phyloP scores from a whole-genome alignment of 2,329 filamentous ascomycete genomes.

The Aspergillus neoniger region DNA sequence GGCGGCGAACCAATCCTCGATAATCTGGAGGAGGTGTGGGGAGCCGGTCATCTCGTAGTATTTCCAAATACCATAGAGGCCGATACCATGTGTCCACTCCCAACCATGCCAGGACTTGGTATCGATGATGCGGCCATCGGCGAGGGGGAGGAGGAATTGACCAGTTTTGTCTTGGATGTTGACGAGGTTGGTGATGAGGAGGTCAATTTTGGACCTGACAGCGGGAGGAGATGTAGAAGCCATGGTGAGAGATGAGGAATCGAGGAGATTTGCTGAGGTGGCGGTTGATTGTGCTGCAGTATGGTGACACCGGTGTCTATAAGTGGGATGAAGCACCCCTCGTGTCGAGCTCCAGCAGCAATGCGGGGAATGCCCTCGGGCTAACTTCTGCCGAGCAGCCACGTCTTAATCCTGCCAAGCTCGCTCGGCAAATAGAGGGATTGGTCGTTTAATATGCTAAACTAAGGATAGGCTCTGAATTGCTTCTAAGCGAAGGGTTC shows the following conservation, averaged over 20 bases:
- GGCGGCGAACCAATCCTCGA: constrained; percentile 71
- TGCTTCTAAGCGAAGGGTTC: background rate
- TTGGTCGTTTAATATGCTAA: background rate
- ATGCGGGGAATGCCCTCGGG: background rate
- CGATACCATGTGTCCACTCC: constrained; percentile 82
- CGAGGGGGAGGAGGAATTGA: constrained; percentile 69
- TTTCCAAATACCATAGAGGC: constrained; percentile 78
- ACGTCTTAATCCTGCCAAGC: background rate
- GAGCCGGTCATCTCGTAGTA: constrained; percentile 74
- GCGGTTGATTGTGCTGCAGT: constrained; percentile 11
- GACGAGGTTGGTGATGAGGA: constrained; percentile 72
- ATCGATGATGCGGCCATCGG: constrained; percentile 75
- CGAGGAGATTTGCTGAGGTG: constrained; percentile 8
- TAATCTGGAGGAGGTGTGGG: constrained; percentile 61
- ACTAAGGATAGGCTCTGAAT: background rate
- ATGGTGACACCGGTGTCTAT: background rate
- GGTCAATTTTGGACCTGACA: constrained; percentile 60
- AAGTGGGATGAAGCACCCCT: background rate
- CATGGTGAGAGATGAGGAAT: background rate
- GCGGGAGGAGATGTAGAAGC: constrained; percentile 29
- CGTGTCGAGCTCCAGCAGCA: background rate
- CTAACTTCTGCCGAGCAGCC: background rate
- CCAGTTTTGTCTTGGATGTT: constrained; percentile 76
- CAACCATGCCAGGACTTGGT: constrained; percentile 76
- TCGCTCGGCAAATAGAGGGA: background rate